A percentile compares a stretch with the other conserved stretches of the same genome.
Evolutionary conservation across 2,329 filamentous ascomycete species (phyloP).

Genomic region (Fusarium nanum): DNA sequence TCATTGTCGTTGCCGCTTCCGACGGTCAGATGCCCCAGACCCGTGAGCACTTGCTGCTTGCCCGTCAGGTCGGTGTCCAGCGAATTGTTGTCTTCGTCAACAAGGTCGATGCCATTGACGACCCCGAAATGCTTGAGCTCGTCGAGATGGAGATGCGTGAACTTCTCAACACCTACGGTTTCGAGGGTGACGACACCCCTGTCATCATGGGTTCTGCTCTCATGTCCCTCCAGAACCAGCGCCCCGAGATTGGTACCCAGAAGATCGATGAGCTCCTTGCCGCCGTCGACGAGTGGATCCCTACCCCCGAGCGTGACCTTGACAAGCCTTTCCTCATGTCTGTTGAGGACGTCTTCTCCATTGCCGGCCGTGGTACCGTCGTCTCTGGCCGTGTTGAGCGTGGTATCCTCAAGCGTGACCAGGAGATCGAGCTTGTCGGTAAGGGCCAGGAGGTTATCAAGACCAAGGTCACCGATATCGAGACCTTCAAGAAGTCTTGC

Average conservation of each 20-base stretch:
- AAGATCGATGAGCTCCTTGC: constrained; percentile 93
- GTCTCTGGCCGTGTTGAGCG: constrained; percentile 98
- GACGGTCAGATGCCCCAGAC: constrained; percentile 99
- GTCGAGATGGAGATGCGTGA: constrained; percentile 99
- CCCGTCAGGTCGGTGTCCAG: constrained; percentile 97
- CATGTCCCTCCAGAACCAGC: constrained; percentile 88
- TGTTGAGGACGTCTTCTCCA: constrained; percentile 92
- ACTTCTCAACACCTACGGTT: constrained; percentile 90
- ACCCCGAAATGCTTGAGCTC: constrained; percentile 99
- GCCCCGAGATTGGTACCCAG: constrained; percentile 84
- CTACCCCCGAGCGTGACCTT: constrained; percentile 90
- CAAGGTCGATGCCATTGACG: constrained; percentile 97
- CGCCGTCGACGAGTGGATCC: constrained; percentile 95
- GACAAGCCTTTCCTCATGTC: constrained; percentile 99
- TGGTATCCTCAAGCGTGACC: constrained; percentile 91
- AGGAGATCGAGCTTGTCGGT: constrained; percentile 93
- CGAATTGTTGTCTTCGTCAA: constrained; percentile 99
- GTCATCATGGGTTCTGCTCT: constrained; percentile 98
- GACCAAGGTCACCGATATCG: constrained; percentile 99
- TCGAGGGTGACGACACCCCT: constrained; percentile 97
- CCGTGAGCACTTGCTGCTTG: constrained; percentile 95
- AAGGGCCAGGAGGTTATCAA: constrained; percentile 86
- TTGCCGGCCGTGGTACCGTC: constrained; percentile 93
- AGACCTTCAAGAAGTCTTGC: constrained; percentile 99
- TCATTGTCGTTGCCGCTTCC: constrained; percentile 97